Evolutionary conservation across 257 asterid genomes (phyloP).

Genomic region (Coffea eugenioides): DNA sequence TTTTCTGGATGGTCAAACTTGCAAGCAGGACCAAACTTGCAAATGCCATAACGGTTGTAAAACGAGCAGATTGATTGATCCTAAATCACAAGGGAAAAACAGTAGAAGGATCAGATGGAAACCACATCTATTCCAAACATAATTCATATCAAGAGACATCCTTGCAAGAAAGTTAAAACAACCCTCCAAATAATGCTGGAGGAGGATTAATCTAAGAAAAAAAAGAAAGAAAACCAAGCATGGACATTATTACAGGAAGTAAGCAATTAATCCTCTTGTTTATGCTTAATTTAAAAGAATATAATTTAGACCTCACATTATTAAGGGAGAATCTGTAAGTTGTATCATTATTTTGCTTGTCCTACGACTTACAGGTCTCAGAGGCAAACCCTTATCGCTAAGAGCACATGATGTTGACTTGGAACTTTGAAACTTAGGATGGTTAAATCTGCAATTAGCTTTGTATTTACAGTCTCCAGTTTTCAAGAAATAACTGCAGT

Average conservation of each 20-base stretch:
- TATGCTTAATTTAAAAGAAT: background rate
- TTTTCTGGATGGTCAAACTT: constrained; percentile 76
- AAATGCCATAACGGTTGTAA: constrained; percentile 78
- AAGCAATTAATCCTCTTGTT: background rate
- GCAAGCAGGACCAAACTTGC: constrained; percentile 94
- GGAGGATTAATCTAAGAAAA: background rate
- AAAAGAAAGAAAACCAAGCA: background rate
- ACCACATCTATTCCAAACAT: background rate
- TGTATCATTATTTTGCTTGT: background rate
- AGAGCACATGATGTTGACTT: constrained; percentile 43
- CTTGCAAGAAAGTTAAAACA: background rate
- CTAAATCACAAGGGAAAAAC: constrained; percentile 31
- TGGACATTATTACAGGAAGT: background rate
- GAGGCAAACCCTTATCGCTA: constrained; percentile 90
- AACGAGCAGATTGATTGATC: constrained; percentile 77
- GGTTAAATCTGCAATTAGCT: constrained; percentile 84
- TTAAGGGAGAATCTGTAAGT: background rate
- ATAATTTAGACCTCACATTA: background rate
- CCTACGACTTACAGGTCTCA: constrained; percentile 78
- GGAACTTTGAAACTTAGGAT: constrained; percentile 58
- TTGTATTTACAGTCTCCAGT: constrained; percentile 90
- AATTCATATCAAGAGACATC: background rate
- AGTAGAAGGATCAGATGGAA: background rate
- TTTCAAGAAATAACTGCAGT: constrained; percentile 77
- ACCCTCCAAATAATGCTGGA: background rate